Evolutionary conservation across 371 early-diverging fungal species (phyloP).

Genomic region (Massospora cicadina): DNA sequence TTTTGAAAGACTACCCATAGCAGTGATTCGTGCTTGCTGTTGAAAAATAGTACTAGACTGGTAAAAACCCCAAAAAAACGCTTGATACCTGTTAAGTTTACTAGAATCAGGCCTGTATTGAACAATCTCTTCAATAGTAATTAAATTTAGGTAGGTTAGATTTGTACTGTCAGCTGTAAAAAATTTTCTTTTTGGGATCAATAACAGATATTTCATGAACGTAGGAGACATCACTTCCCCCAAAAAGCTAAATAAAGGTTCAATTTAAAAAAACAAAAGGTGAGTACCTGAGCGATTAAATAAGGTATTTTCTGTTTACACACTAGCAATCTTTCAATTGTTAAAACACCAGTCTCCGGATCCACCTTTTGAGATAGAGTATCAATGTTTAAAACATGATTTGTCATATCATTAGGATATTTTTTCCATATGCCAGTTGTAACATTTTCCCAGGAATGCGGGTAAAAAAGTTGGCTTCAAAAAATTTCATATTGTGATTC

Average conservation of each 20-base stretch:
- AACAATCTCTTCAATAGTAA: slow-evolving; percentile 71
- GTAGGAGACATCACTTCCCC: slow-evolving; percentile 44
- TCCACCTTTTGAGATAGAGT: slow-evolving; percentile 62
- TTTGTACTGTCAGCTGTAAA: slow-evolving; percentile 56
- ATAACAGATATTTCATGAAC: slow-evolving; percentile 72
- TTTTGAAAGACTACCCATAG: slow-evolving; percentile 49
- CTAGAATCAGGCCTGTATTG: slow-evolving; percentile 42
- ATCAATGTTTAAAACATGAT: slow-evolving; percentile 85
- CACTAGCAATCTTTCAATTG: slow-evolving; percentile 76
- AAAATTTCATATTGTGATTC: slow-evolving; percentile 3
- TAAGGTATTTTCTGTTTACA: slow-evolving; percentile 73
- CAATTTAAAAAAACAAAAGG: slow-evolving; percentile 3
- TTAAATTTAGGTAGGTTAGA: slow-evolving; percentile 49
- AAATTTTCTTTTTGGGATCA: slow-evolving; percentile 51
- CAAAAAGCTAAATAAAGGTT: slow-evolving; percentile 12
- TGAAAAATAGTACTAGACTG: slow-evolving; percentile 41
- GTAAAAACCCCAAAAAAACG: slow-evolving; percentile 14
- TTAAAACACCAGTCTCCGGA: slow-evolving; percentile 61
- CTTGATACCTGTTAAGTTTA: slow-evolving; percentile 19
- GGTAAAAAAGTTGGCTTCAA: slow-evolving; percentile 15
- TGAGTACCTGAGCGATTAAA: slow-evolving; percentile 31
- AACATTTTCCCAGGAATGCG: slow-evolving; percentile 69
- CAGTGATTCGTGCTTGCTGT: slow-evolving; percentile 65
- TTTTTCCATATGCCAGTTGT: slow-evolving; percentile 89
- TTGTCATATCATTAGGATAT: slow-evolving; percentile 84